Evolutionary conservation across 495 filamentous ascomycete species (phyloP).

Genomic region (Cairneyella variabilis): DNA sequence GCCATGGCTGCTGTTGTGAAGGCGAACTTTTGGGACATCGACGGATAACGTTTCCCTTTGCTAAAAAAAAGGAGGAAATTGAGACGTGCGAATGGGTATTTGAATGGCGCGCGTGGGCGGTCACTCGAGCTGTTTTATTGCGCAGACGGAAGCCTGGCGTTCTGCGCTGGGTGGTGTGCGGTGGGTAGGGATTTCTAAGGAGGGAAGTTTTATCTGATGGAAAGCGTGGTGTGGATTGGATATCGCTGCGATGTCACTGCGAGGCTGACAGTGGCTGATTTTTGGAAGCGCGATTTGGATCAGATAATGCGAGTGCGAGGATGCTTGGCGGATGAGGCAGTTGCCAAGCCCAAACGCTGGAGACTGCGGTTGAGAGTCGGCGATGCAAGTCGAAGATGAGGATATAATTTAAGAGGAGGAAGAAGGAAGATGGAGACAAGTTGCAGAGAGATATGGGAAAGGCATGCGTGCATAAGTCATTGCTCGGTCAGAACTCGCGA

Average conservation of each 20-base stretch:
- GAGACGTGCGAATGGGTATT: neutral
- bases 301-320: neutral
- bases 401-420: neutral
- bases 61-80: neutral
- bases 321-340: neutral
- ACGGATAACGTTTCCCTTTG: neutral
- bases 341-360: too few relatives aligned
- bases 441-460: too few relatives aligned
- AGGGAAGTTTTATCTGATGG: conserved; percentile 6
- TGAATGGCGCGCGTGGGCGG: neutral
- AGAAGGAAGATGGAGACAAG: neutral
- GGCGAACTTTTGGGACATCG: conserved; percentile 24
- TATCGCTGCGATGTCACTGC: conserved; percentile 10
- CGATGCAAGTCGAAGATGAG: neutral
- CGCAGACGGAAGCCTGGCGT: too few relatives aligned
- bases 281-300: neutral
- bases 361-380: too few relatives aligned
- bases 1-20: conserved; percentile 35
- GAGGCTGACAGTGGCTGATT: neutral
- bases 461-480: too few relatives aligned
- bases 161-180: too few relatives aligned
- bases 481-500: too few relatives aligned
- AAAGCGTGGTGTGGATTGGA: neutral
- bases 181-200: too few relatives aligned
- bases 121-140: neutral